Base-by-base conservation (phyloP, 2,329 filamentous ascomycete genomes). In the Westerdykella ornata region DNA sequence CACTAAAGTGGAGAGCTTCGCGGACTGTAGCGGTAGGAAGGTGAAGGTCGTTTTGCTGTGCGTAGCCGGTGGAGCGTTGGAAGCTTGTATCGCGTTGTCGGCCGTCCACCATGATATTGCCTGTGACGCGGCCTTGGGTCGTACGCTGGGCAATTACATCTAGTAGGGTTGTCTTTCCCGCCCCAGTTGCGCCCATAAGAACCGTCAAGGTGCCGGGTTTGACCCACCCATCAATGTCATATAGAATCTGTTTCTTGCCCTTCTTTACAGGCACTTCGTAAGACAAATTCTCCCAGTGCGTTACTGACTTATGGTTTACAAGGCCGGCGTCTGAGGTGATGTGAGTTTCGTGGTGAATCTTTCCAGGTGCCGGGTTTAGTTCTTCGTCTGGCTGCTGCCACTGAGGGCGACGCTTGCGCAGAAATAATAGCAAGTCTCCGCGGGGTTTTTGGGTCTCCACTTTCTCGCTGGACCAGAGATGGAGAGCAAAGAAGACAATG, bases 241-340 rank as follows among this genome's bases (percentile, higher is more conserved):
- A 71, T 9, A 80, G 58, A 2, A 80, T 56, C 45, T 64, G 58
- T 39, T 66, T 66, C 9, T 59, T 68, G 13, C 56, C 60, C 39
- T 63, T 71, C 28, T 69, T 72, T 46, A 77, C 92, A 63, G 80
- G 85, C 2, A 92, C 81, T 51, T 88, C 71, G 43, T 77, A 77
- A 6, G 63, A 65, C 3, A 79, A 68, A 45, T 77, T 66, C 19
- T 66, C 61, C 76, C 76, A 80, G 1, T 68, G 68, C 37, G 22
- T 26, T 26, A 26, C 12, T 26, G 22, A 26, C 22, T 26, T 26
- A 26, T 26, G 22, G 12, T 26, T 26, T 26, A 26, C 12, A 11
- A 26, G 22, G 22, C 22, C 22, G 8, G 22, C 22, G 7, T 26
- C 22, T 2, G 22, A 26, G 22, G 22, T 26, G 22, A 26, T 26